phyloP scores from a whole-genome alignment of 169 alveolate species.

The Plasmodium coatneyi region DNA sequence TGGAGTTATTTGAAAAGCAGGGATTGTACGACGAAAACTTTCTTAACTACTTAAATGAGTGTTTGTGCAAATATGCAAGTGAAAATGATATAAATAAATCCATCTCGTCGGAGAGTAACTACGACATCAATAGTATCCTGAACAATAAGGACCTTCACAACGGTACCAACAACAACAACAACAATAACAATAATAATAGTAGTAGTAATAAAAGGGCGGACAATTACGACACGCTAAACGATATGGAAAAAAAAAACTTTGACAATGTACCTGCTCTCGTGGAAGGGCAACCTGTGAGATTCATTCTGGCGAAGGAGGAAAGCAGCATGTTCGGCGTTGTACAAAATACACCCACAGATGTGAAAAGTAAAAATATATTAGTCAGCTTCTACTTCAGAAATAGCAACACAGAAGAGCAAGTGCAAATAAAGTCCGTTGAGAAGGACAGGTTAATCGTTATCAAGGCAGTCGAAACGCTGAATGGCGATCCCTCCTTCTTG shows the following conservation, averaged over 20 bases:
- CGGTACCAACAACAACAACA: background rate
- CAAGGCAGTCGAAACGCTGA: slow-evolving; percentile 55
- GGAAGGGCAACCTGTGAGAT: slow-evolving; percentile 74
- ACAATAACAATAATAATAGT: background rate
- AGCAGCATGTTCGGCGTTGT: slow-evolving; percentile 78
- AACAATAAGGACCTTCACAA: slow-evolving; percentile 17
- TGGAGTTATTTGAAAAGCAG: slow-evolving; percentile 85
- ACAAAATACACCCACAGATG: slow-evolving; percentile 65
- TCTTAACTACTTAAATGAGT: slow-evolving; percentile 77
- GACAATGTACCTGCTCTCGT: slow-evolving; percentile 4
- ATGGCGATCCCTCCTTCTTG: slow-evolving; percentile 44
- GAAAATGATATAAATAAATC: slow-evolving; percentile 74
- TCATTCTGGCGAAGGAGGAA: slow-evolving; percentile 73
- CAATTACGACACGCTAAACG: slow-evolving; percentile 10
- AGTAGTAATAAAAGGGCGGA: slow-evolving; percentile 43
- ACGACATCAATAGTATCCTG: slow-evolving; percentile 26
- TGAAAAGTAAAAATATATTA: slow-evolving; percentile 55
- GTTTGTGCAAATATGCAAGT: slow-evolving; percentile 76
- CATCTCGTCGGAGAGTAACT: slow-evolving; percentile 26
- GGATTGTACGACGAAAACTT: slow-evolving; percentile 87
- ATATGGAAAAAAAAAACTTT: slow-evolving; percentile 19
- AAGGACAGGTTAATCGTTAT: slow-evolving; percentile 51
- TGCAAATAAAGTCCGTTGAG: slow-evolving; percentile 71
- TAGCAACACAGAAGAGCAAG: slow-evolving; percentile 58
- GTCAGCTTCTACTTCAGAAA: slow-evolving; percentile 47